Evolutionary conservation across 73 alveolate species (phyloP).

Genomic region (Urostyla sp.): DNA sequence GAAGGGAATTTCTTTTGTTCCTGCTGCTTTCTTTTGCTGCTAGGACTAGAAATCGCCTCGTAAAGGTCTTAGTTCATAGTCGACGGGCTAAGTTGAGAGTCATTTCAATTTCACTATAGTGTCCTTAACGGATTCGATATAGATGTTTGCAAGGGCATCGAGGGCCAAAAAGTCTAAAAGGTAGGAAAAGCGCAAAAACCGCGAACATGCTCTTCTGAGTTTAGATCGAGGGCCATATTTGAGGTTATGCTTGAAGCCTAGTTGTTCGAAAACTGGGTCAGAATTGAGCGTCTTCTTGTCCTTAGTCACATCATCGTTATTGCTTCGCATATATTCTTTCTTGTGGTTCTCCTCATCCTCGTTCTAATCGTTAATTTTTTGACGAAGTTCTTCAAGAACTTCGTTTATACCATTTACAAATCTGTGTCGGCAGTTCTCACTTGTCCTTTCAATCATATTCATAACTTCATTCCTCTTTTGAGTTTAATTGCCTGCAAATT

Average conservation of each 20-base stretch:
- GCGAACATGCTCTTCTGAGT: conserved; percentile 82
- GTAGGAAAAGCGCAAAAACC: conserved; percentile 83
- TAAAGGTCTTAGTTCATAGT: conserved; percentile 37
- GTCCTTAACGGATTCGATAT: conserved; percentile 72
- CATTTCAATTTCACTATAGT: conserved; percentile 37
- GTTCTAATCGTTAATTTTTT: conserved; percentile 67
- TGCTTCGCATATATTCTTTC: conserved; percentile 8
- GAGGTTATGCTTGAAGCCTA: conserved; percentile 81
- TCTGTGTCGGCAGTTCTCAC: conserved; percentile 73
- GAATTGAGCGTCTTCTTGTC: conserved; percentile 55
- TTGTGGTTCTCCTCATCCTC: conserved; percentile 70
- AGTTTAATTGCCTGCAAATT: conserved; percentile 68
- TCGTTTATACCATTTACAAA: conserved; percentile 77
- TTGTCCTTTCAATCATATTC: conserved; percentile 65
- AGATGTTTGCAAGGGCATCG: conserved; percentile 84
- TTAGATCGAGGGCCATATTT: conserved; percentile 80
- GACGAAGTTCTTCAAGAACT: conserved; percentile 75
- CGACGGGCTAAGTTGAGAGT: conserved; percentile 9
- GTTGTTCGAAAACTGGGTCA: conserved; percentile 72
- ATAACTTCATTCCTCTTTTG: conserved; percentile 65
- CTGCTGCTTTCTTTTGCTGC: conserved; percentile 38
- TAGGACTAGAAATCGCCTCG: conserved; percentile 3
- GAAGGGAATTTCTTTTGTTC: conserved; percentile 60
- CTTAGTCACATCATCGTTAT: conserved; percentile 44
- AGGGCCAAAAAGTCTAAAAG: conserved; percentile 82